Evolutionary conservation across 225 moss, liverwort and hornwort genomes (phyloP), one percentile per base, ranked within the genome.

Genomic region (Polytrichum commune): DNA sequence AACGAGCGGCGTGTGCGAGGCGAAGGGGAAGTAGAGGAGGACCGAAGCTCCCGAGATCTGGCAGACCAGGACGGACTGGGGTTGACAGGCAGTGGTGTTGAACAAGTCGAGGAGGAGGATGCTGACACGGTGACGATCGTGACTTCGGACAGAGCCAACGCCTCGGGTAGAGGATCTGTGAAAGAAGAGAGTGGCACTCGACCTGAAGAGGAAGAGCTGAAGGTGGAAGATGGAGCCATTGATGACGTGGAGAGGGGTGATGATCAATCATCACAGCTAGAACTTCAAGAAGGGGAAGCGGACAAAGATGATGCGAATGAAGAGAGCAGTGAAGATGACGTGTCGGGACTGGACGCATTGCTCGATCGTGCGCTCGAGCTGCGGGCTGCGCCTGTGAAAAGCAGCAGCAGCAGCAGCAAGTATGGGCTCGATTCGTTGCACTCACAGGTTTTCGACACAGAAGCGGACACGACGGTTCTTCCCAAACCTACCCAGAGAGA

Each of bases 311-410:
- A 27, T 18, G 67, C 56, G 10, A 75, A 53, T 46, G 87, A 85
- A 33, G 78, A 74, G 28, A 73, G 19, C 20, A 72, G 74, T 68
- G 64, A 74, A 73, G 85, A 89, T 62, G 83, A 88, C 29, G 66
- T 70, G 60, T 85, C 91, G 19, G 84, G 78, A 29, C 62, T 95
- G 25, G 89, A 93, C 75, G 80, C 83, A 22, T 81, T 95, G 63
- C 84, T 95, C 24, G 95, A 95, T 78, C 83, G 75, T 75, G 93
- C 89, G 68, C 88, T 95, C 63, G 88, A 93, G 75, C 86, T 95
- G 62, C 79, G 93, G 55, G 85, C 91, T 64, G 84, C 73, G 35
- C 85, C 88, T 54, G 86, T 73, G 73, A 68, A 67, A 64, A 69
- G 32, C 16, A 70, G 69, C n/a, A 46, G 32, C 16, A 70, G 69